Evolutionary conservation across 2,329 filamentous ascomycete species (phyloP), one percentile per base, ranked within the genome.

Genomic region (Fusarium marasasianum): DNA sequence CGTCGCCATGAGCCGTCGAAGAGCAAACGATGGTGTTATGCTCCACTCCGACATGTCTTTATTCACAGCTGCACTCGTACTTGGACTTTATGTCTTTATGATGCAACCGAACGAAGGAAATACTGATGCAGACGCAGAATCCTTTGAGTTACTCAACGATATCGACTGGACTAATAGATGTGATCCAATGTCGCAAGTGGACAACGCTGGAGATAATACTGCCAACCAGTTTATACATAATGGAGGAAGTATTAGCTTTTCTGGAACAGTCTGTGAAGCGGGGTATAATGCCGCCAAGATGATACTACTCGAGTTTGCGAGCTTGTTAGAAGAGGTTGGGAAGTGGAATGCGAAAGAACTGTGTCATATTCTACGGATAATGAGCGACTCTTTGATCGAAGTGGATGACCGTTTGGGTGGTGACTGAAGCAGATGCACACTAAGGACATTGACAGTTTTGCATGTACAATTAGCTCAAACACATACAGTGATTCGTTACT

Each of bases 371-470:
- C 37, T 71, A 10, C 35, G 47, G 8, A 50, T 69, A 29, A 69
- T 71, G 68, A 71, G 65, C 26, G 68, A 71, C 41, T 51, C 45
- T 11, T 18, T 69, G 45, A 29, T 55, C 5, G 66, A 69, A 1
- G 50, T 57, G 18, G 55, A 57, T 18, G 55, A 48, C n/a, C 40
- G n/a, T 7, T 26, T 48, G 17, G 18, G 55, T 0, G 29, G n/a
- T 9, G 40, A 35, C 7, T 57, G 31, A 57, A 17, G n/a, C 8
- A 12, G 11, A 17, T 3, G 1, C 4, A 10, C 9, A 26, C n/a
- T 12, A 4, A 4, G 5, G 18, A 11, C 3, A 7, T 7, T 18
- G 15, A 17, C 12, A 6, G 2, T 20, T 38, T 33, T 13, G 4
- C 5, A 29, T n/a, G 10, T 54, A 40, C 12, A 17, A n/a, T 18